Evolutionary conservation across 2,329 filamentous ascomycete genomes (phyloP), one percentile per base, ranked within the genome.

Genomic region (Calycina marina): DNA sequence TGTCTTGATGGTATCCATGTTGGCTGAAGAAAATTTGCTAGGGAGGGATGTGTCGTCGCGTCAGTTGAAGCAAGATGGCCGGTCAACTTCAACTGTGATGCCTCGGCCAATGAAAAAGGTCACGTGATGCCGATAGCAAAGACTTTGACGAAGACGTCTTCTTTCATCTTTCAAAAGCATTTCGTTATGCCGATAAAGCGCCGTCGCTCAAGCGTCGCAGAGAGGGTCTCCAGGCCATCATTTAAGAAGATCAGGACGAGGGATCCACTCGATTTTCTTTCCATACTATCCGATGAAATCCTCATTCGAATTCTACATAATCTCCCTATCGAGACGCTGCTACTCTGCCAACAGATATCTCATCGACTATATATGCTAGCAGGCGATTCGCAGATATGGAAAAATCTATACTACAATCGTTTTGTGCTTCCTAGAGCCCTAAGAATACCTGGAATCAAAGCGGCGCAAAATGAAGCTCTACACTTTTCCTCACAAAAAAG

Each of bases 321-420:
- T 50, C 64, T 93, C n/a, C 60, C 78, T 2, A 69, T 82, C 17
- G 58, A 66, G 5, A 69, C 77, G 16, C 67, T 96, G 6, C 63
- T 84, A 32, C 59, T 62, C 32, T 62, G 69, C 20, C 60, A 65
- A 4, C 60, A 73, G 34, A 65, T 86, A n/a, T 94, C 84, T 2
- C 72, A 60, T 33, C 82, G 80, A 37, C 79, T 93, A 49, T 65
- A 74, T 44, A 64, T 63, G 24, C 66, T 96, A 12, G 69, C 82
- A 5, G 66, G 69, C 34, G 90, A 96, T 54, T 78, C 79, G 1
- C 84, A 94, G 52, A 61, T 96, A 35, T 98, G 90, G 90, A 90
- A 88, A 54, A 68, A 69, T 10, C 71, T 84, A 30, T 98, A 93
- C 57, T 93, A 92, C 57, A 67, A 73, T 15, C 76, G 79, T 40